phyloP scores from a whole-genome alignment of 768 basidiomycete species.

The Hysterangium stoloniferum region DNA sequence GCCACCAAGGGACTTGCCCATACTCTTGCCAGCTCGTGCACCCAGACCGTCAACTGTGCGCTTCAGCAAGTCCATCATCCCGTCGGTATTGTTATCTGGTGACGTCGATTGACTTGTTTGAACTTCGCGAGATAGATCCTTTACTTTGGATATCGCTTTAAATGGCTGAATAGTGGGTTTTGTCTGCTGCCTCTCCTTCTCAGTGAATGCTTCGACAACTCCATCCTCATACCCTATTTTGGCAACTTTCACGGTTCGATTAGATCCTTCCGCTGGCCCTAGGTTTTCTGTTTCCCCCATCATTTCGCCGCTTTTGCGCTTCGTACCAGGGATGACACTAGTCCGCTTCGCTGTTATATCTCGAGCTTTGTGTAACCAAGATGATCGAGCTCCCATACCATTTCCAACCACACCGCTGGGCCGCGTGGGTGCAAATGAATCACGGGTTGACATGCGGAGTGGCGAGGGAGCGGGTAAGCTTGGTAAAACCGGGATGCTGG shows the following conservation, averaged over 20 bases:
- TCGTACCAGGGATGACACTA: conserved; percentile 28
- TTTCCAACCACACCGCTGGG: not conserved
- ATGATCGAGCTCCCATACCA: conserved; percentile 53
- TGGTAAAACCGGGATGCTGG: conserved; percentile 42
- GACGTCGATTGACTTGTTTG: conserved; percentile 17
- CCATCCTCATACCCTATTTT: conserved; percentile 3
- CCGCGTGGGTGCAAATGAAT: conserved; percentile 17
- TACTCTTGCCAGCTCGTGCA: conserved; percentile 46
- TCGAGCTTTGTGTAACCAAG: conserved; percentile 73
- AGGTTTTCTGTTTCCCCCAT: conserved; percentile 10
- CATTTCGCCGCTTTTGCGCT: conserved; percentile 56
- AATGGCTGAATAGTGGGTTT: conserved; percentile 42
- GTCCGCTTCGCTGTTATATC: conserved; percentile 40
- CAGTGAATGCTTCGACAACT: conserved; percentile 11
- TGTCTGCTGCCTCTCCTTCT: conserved; percentile 35
- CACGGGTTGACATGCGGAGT: conserved; percentile 58
- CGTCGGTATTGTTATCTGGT: conserved; percentile 29
- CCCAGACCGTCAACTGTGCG: conserved; percentile 64
- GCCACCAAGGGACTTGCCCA: conserved; percentile 56
- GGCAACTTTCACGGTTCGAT: not conserved
- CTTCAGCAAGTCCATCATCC: conserved; percentile 59
- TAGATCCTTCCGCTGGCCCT: not conserved
- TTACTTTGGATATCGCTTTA: conserved; percentile 4
- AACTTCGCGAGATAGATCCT: conserved; percentile 17
- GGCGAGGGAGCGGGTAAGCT: conserved; percentile 62